phyloP scores from a whole-genome alignment of 2,329 filamentous ascomycete species.

The Aspergillus bombycis region DNA sequence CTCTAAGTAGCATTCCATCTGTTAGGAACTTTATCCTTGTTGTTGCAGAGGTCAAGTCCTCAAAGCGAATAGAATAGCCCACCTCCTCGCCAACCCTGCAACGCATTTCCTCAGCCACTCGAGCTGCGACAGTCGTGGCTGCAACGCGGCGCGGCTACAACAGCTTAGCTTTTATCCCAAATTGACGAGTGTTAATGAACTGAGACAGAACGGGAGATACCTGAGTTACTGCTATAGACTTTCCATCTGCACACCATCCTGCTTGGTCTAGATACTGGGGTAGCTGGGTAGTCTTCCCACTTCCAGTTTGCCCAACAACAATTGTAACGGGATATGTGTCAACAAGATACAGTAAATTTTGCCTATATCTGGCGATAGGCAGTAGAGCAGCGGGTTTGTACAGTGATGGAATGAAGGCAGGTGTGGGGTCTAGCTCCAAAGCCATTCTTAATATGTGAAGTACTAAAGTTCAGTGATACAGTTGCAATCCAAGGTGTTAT shows the following conservation, averaged over 20 bases:
- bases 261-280: conserved; percentile 87
- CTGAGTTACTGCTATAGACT: conserved; percentile 86
- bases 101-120: conserved; percentile 86
- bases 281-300: conserved; percentile 93
- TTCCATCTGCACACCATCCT: conserved; percentile 85
- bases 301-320: conserved; percentile 90
- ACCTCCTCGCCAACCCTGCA: conserved; percentile 88
- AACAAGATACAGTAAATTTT: conserved; percentile 80
- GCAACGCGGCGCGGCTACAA: conserved; percentile 82
- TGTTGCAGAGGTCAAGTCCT: conserved; percentile 82
- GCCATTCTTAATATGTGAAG: conserved; percentile 36
- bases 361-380: conserved; percentile 81
- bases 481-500: neutral
- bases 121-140: conserved; percentile 82
- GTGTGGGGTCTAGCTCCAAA: conserved; percentile 47
- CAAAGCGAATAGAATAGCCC: conserved; percentile 89
- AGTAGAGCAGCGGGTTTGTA: conserved; percentile 83
- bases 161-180: conserved; percentile 12
- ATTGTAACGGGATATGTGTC: conserved; percentile 85
- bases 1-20: conserved; percentile 85
- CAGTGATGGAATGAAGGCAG: conserved; percentile 71
- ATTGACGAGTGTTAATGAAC: neutral
- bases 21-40: conserved; percentile 95
- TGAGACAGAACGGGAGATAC: conserved; percentile 54
- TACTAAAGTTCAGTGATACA: neutral